These are phyloP conservation scores for Cladorrhinum sp. DNA, from an alignment of 2,329 filamentous ascomycete species.

Conservation along the genomic window DNA sequence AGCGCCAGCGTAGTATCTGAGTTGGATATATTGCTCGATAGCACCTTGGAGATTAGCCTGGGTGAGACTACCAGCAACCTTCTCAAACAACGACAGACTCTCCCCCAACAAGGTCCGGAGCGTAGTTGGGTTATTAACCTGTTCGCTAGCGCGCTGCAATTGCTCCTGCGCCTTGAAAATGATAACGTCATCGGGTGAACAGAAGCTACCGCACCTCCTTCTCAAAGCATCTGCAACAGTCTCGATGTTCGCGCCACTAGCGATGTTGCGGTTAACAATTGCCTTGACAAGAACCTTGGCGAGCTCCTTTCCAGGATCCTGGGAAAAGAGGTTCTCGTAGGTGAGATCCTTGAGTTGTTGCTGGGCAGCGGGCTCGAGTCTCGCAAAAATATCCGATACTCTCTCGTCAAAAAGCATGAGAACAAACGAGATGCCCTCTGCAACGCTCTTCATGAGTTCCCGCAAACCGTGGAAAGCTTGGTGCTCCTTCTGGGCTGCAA, in stretches of 20 bases:
- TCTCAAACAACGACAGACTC: slow-evolving; percentile 81
- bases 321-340: slow-evolving; percentile 84
- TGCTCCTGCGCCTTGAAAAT: slow-evolving; percentile 98
- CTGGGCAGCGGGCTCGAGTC: slow-evolving; percentile 68
- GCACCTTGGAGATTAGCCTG: slow-evolving; percentile 77
- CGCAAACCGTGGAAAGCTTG: slow-evolving; percentile 85
- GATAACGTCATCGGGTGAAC: slow-evolving; percentile 92
- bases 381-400: slow-evolving; percentile 79
- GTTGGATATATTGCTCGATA: slow-evolving; percentile 71
- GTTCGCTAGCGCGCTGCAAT: slow-evolving; percentile 81
- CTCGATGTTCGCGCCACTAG: slow-evolving; percentile 94
- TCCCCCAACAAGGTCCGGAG: slow-evolving; percentile 81
- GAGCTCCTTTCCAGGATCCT: slow-evolving; percentile 74
- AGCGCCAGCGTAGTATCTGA: slow-evolving; percentile 91
- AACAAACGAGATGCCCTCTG: slow-evolving; percentile 95
- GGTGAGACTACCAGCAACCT: slow-evolving; percentile 79
- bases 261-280: slow-evolving; percentile 96
- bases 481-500: slow-evolving; percentile 90
- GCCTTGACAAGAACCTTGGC: slow-evolving; percentile 95
- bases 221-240: slow-evolving; percentile 93
- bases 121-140: slow-evolving; percentile 69
- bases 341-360: slow-evolving; percentile 73
- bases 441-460: slow-evolving; percentile 82
- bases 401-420: slow-evolving; percentile 92
- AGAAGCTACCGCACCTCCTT: slow-evolving; percentile 92